Evolutionary conservation across 139 green algal species (phyloP).

Genomic region (Chlamydomonas eustigma): DNA sequence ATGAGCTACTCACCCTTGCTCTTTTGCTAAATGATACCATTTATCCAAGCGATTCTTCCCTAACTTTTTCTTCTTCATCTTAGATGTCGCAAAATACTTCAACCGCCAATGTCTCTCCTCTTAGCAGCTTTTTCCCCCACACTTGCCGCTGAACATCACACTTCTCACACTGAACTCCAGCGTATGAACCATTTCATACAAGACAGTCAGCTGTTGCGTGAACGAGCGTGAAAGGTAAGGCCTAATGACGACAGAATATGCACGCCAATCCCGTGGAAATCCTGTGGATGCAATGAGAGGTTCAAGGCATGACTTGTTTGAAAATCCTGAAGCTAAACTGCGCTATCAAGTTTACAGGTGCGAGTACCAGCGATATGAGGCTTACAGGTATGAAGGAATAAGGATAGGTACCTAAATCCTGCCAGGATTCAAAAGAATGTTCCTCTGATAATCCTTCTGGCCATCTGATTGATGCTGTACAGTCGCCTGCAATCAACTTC

Average conservation of each 20-base stretch:
- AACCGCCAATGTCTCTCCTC: too few relatives aligned
- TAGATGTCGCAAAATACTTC: too few relatives aligned
- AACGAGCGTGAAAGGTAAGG: too few relatives aligned
- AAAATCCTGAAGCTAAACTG: conserved; percentile 52
- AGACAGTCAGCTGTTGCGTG: too few relatives aligned
- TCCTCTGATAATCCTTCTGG: conserved; percentile 3
- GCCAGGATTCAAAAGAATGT: too few relatives aligned
- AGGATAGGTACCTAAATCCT: too few relatives aligned
- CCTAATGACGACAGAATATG: too few relatives aligned
- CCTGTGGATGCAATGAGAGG: conserved; percentile 9
- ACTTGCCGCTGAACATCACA: too few relatives aligned
- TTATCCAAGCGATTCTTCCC: conserved; percentile 95
- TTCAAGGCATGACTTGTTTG: conserved; percentile 44
- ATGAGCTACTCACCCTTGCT: conserved; percentile 78
- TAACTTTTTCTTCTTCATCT: conserved; percentile 43
- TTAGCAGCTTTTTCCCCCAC: too few relatives aligned
- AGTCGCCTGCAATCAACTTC: conserved; percentile 46
- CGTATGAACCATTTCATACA: too few relatives aligned
- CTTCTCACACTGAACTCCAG: too few relatives aligned
- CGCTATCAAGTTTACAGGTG: conserved; percentile 70
- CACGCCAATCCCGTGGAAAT: background rate
- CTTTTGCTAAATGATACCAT: conserved; percentile 98
- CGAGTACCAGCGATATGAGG: conserved; percentile 42
- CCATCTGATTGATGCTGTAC: background rate
- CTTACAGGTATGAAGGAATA: too few relatives aligned